Conservation (phyloP, 1,284 basidiomycete genomes). For the Cryptococcus sp. region DNA sequence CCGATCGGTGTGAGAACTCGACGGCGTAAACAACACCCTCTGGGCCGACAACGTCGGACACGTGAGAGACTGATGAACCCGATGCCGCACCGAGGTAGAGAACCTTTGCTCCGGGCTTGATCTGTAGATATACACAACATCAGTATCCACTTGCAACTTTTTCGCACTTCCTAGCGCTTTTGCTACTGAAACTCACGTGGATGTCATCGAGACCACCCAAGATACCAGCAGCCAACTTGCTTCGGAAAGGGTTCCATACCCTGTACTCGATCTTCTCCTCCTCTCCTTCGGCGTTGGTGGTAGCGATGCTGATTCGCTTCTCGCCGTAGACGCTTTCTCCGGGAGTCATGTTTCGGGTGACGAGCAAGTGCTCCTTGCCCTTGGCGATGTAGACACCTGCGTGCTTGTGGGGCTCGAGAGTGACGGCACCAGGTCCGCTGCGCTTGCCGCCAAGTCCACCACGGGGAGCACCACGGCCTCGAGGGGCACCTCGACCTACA, state of each 20-base stretch:
- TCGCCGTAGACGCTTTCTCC: slow-evolving; percentile 99
- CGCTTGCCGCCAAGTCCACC: slow-evolving; percentile 60
- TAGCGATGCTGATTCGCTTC: slow-evolving; percentile 86
- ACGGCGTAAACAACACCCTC: slow-evolving; percentile 98
- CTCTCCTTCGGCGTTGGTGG: slow-evolving; percentile 60
- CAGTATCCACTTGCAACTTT: not conserved
- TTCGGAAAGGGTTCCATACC: slow-evolving; percentile 99
- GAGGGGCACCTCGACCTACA: slow-evolving; percentile 40
- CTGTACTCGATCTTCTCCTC: slow-evolving; percentile 94
- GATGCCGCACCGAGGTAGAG: slow-evolving; percentile 93
- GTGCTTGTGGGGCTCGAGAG: slow-evolving; percentile 95
- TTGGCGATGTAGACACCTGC: slow-evolving; percentile 91
- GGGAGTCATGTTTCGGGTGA: slow-evolving; percentile 96
- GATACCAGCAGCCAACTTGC: slow-evolving; percentile 95
- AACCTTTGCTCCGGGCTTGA: slow-evolving; percentile 92
- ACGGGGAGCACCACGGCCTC: slow-evolving; percentile 55
- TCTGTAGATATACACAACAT: slow-evolving; percentile 46
- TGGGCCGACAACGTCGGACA: slow-evolving; percentile 96
- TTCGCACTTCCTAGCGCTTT: not conserved
- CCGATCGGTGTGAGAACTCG: slow-evolving; percentile 95
- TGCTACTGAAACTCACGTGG: slow-evolving; percentile 55
- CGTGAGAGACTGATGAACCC: slow-evolving; percentile 97
- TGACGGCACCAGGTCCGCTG: slow-evolving; percentile 77
- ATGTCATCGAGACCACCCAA: slow-evolving; percentile 94
- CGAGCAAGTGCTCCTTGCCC: slow-evolving; percentile 89